phyloP scores from a whole-genome alignment of 1,284 basidiomycete species.

The Leccinum proliferum region DNA sequence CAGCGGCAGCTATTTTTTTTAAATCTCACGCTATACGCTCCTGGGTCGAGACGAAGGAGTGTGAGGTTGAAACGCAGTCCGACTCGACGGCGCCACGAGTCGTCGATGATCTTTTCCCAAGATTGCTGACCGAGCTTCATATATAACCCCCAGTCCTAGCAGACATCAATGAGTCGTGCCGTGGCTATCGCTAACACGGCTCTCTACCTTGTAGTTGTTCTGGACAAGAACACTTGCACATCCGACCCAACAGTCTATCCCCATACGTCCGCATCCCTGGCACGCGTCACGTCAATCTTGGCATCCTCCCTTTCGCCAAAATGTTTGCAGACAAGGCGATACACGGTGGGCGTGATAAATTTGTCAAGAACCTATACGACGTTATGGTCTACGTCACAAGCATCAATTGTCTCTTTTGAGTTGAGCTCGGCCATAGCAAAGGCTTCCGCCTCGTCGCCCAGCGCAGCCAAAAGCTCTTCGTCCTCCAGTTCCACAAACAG shows the following conservation, averaged over 20 bases:
- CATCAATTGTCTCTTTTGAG: constrained; percentile 31
- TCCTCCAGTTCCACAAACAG: constrained; percentile 58
- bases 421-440: constrained; percentile 26
- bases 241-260: constrained; percentile 77
- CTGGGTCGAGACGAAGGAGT: constrained; percentile 60
- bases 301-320: constrained; percentile 33
- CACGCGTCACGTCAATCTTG: constrained; percentile 26
- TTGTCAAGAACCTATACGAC: constrained; percentile 46
- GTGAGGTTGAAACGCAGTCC: constrained; percentile 67
- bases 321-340: constrained; percentile 53
- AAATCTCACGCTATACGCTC: constrained; percentile 51
- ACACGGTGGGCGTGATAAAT: constrained; percentile 55
- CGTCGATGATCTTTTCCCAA: constrained; percentile 55
- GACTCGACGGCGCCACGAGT: constrained; percentile 53
- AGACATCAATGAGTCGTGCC: constrained; percentile 5
- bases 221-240: constrained; percentile 67
- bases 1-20: not conserved
- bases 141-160: constrained; percentile 62
- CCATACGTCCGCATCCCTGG: constrained; percentile 43
- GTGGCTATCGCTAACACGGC: constrained; percentile 10
- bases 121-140: constrained; percentile 53
- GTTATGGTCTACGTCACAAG: not conserved
- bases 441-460: constrained; percentile 36
- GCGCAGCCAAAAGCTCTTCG: constrained; percentile 47
- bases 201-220: constrained; percentile 45